Evolutionary conservation across 805 yeast species (phyloP), one percentile per base, ranked within the genome.

Genomic region (Barnettozyma pratensis): DNA sequence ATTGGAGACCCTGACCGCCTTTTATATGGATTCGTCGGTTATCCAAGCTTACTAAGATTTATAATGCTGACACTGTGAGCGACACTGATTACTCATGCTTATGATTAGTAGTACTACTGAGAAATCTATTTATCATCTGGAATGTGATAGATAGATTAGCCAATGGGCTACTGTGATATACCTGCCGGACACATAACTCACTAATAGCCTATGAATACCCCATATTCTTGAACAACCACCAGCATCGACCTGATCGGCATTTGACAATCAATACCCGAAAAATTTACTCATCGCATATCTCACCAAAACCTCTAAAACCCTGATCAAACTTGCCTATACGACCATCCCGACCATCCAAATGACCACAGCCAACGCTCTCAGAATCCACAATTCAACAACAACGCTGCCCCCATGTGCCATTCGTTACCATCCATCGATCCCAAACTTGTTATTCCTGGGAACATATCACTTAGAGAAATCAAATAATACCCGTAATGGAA

Each of bases 351-450:
- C 19, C 2, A 3, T 19, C 19, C n/a, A 30, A 28, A 39, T 39
- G 48, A 4, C 35, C 28, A 26, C 41, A 9, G 41, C 46, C 14
- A 14, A 11, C 7, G 25, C 50, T 7, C 14, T 14, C 4, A 25
- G 46, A 5, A 39, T 38, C 27, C 46, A 39, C 28, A 47, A 47
- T 26, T 27, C 41, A 1, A 37, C 40, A 1, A 26, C 49, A 27
- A 64, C 69, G 1, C 68, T 81, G 3, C 98, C 98, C 1, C 97
- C 98, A 1, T 94, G 98, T 63, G 83, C 87, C 40, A 64, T 92
- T 4, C 72, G 83, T 36, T 73, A 83, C 8, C 79, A 76, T 45
- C 85, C 86, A 0, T 50, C 59, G 0, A 78, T 80, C 39, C 57
- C 65, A 4, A 57, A 74, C 0, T 60, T 76, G 8, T 54, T 88